A percentile compares a stretch with the other conserved stretches of the same genome.
phyloP scores from a whole-genome alignment of 495 filamentous ascomycete genomes.

The Neurospora africana region DNA sequence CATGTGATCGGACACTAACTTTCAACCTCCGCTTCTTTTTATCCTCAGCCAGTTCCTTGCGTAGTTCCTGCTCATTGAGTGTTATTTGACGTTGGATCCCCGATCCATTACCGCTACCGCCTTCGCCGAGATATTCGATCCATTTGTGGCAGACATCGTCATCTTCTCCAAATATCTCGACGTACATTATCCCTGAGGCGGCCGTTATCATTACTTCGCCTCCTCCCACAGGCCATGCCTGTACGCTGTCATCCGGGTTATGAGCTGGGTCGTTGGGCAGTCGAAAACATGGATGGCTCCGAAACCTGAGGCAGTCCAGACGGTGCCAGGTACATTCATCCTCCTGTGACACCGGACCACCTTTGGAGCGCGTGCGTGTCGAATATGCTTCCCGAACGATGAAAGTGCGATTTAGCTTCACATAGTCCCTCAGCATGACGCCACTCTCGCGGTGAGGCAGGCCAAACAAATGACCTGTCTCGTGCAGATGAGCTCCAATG shows the following conservation, averaged over 20 bases:
- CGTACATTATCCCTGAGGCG: constrained; percentile 64
- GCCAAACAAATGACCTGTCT: constrained; percentile 77
- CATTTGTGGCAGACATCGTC: constrained; percentile 64
- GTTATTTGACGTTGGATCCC: constrained; percentile 57
- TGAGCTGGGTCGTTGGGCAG: constrained; percentile 63
- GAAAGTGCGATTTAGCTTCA: constrained; percentile 74
- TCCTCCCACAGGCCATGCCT: constrained; percentile 78
- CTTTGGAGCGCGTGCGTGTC: constrained; percentile 71
- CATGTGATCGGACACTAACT: constrained; percentile 62
- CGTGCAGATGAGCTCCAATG: constrained; percentile 85
- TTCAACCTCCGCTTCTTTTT: constrained; percentile 61
- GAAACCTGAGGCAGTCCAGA: constrained; percentile 76
- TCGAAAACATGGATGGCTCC: constrained; percentile 82
- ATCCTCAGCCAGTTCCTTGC: constrained; percentile 55
- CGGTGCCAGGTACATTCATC: constrained; percentile 87
- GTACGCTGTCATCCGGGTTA: constrained; percentile 64
- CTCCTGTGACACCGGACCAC: constrained; percentile 57
- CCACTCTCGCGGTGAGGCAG: constrained; percentile 80
- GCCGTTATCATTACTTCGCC: constrained; percentile 73
- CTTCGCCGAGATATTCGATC: constrained; percentile 64
- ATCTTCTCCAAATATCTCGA: constrained; percentile 69
- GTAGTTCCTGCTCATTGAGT: constrained; percentile 65
- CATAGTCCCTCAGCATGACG: constrained; percentile 82
- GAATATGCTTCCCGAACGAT: constrained; percentile 67
- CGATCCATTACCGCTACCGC: constrained; percentile 19